Base-by-base conservation (phyloP, 2,329 filamentous ascomycete species). In the Ophioceras dolichostomum region DNA sequence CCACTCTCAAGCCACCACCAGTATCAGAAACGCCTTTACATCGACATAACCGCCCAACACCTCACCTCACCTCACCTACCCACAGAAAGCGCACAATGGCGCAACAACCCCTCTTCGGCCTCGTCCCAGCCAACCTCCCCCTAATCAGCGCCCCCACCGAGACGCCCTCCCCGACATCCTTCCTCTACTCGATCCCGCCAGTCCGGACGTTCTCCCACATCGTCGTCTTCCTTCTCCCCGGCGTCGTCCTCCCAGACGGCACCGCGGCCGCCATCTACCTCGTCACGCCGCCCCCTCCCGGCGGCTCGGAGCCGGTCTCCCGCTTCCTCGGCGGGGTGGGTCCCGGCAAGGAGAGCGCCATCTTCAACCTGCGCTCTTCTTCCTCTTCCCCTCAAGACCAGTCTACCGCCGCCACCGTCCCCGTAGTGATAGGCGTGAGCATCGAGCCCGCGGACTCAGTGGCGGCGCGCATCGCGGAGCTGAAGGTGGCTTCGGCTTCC, bases 191-290 rank as follows among this genome's bases (percentile, higher is more conserved):
- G 35, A 60, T 74, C 39, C 57, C 57, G 2, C 57, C 62, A 10
- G 41, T 26, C 39, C 64, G 64, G 31, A 49, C 75, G 36, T 86
- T 91, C 56, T 77, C 81, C 13, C 87, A 96, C 56, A 73, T 96
- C 39, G 82, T 87, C 50, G 78, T 96, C 40, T 94, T 96, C 62
- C 68, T 95, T 26, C 73, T 95, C 1, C 93, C 91, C 0, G 82
- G 80, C 31, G 68, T 81, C 9, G 58, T 70, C 9, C 68, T 98
- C 0, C 88, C 88, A 0, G 65, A 72, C 4, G 73, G 76, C 47
- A 83, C 83, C 16, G 89, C 86, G 5, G 91, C 88, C 12, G 84
- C 87, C 33, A 89, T 98, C 45, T 96, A 95, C 62, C 73, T 94
- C 34, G 81, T 66, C 36, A 65, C 88, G 41, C 63, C 40, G 17